These are phyloP conservation scores for Phaseolus coccineus DNA, from an alignment of 331 rosid genomes.

Conservation along the genomic window DNA sequence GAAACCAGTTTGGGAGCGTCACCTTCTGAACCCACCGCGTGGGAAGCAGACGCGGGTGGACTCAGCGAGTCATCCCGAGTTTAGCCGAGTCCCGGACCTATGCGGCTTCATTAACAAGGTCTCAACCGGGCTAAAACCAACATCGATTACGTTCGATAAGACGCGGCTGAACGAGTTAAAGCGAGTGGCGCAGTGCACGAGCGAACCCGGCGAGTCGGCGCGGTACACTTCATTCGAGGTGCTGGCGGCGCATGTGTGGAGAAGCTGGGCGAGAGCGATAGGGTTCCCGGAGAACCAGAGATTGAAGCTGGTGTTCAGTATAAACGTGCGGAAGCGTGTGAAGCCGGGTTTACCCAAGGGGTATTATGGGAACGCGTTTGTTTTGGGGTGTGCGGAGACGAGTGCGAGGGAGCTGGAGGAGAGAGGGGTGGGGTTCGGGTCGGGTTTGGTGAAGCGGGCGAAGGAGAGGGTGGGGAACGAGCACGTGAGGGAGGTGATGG, in stretches of 20 bases:
- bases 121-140: not conserved
- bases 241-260: conserved; percentile 17
- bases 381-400: conserved; percentile 18
- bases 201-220: not conserved
- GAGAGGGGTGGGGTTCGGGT: not conserved
- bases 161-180: not conserved
- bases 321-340: not conserved
- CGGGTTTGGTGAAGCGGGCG: conserved; percentile 8
- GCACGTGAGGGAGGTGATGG: conserved; percentile 10
- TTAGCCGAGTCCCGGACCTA: not conserved
- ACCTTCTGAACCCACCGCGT: not conserved
- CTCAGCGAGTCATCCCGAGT: not conserved
- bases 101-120: not conserved
- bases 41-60: not conserved
- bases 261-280: not conserved
- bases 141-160: not conserved
- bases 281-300: not conserved
- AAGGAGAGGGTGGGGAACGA: conserved; percentile 2
- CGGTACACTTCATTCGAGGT: conserved; percentile 8
- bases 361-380: conserved; percentile 22
- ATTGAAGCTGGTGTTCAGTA: not conserved
- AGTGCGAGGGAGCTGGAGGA: conserved; percentile 6
- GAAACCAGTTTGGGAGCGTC: not conserved
- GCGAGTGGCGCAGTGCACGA: not conserved
- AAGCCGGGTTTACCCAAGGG: not conserved